A percentile compares a stretch with the other conserved stretches of the same genome.
Evolutionary conservation across 306 rosid genomes (phyloP).

Genomic region (Prunus campanulata): DNA sequence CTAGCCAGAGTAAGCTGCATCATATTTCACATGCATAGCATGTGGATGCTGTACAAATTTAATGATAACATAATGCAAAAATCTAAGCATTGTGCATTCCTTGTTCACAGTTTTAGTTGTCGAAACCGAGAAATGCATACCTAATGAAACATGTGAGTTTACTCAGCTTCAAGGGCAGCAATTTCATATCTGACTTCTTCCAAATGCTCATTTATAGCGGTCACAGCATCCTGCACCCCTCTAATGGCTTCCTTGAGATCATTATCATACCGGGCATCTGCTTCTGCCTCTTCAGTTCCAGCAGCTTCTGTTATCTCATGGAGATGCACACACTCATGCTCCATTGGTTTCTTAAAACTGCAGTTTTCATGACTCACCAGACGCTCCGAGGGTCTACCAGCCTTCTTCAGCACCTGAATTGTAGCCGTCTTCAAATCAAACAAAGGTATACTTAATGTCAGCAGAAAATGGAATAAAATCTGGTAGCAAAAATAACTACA

Average conservation of each 20-base stretch:
- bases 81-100: background rate
- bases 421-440: conserved; percentile 62
- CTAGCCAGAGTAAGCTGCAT: background rate
- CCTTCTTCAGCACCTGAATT: conserved; percentile 81
- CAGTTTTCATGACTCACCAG: conserved; percentile 81
- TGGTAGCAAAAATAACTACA: background rate
- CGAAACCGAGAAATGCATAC: background rate
- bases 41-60: background rate
- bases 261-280: conserved; percentile 76
- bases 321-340: conserved; percentile 75
- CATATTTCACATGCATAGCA: background rate
- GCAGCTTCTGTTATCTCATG: conserved; percentile 82
- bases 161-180: conserved; percentile 72
- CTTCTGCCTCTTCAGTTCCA: conserved; percentile 94
- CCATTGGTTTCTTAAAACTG: conserved; percentile 54
- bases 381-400: conserved; percentile 80
- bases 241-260: conserved; percentile 85
- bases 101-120: background rate
- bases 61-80: background rate
- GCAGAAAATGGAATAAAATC: background rate
- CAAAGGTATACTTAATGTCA: conserved; percentile 2
- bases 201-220: conserved; percentile 73
- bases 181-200: conserved; percentile 97
- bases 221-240: conserved; percentile 86
- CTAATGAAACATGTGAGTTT: conserved; percentile 7